Percentiles rank a stretch among this genome's conserved stretches.
These are phyloP conservation scores for Populus ilicifolia DNA, from an alignment of 345 rosid species.

Conservation along the genomic window DNA sequence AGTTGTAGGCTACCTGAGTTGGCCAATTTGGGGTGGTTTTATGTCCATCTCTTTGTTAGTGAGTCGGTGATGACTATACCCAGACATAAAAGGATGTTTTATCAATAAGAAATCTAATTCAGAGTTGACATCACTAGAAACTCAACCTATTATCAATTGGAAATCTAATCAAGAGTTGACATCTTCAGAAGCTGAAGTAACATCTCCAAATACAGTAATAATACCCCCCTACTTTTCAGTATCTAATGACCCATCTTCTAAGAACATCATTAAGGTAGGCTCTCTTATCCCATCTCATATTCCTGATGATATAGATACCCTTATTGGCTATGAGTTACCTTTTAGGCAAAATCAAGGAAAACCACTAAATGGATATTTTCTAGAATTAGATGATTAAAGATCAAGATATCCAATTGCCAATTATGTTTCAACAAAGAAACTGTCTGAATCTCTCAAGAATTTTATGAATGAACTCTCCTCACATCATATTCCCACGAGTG, in stretches of 20 bases:
- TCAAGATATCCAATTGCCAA: constrained; percentile 2
- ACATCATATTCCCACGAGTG: not conserved
- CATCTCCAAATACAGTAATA: not conserved
- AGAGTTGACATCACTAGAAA: no score
- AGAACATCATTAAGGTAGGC: not conserved
- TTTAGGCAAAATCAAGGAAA: not conserved
- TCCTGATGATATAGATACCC: not conserved
- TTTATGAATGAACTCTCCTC: not conserved
- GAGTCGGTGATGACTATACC: no score
- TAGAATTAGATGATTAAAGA: not conserved
- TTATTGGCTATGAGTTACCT: not conserved
- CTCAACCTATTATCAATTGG: no score
- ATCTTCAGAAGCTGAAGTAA: not conserved
- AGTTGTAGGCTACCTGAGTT: no score
- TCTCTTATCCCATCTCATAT: not conserved
- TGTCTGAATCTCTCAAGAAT: not conserved
- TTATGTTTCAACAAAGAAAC: not conserved
- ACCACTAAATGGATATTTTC: not conserved
- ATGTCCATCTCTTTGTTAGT: no score
- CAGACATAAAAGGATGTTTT: no score
- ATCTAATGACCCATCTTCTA: not conserved
- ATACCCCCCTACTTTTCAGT: not conserved
- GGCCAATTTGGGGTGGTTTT: no score
- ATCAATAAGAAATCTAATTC: no score
- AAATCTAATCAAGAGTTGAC: not conserved